Evolutionary conservation across 2,329 filamentous ascomycete species (phyloP).

Genomic region (Botrytis elliptica): DNA sequence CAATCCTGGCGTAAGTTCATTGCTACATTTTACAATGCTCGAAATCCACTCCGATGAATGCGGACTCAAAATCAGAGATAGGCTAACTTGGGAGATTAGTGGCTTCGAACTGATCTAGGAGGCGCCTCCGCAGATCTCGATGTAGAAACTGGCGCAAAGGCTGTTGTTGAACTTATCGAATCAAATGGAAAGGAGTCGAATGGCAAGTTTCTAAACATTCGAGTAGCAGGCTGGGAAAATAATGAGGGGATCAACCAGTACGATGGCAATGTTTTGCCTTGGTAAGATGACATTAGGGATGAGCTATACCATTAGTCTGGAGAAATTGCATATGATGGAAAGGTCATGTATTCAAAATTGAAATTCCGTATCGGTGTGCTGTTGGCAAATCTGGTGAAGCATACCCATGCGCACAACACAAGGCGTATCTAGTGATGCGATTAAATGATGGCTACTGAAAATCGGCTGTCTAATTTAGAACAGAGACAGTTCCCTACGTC

Average conservation of each 20-base stretch:
- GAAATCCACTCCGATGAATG: neutral
- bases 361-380: neutral
- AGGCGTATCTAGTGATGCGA: neutral
- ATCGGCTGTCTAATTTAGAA: neutral
- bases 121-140: neutral
- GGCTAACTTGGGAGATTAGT: neutral
- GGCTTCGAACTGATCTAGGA: neutral
- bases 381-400: neutral
- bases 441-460: neutral
- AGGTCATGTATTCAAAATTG: neutral
- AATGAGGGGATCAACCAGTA: neutral
- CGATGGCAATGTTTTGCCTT: neutral
- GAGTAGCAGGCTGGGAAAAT: neutral
- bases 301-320: neutral
- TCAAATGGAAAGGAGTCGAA: neutral
- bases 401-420: neutral
- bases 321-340: neutral
- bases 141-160: neutral
- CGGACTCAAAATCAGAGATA: neutral
- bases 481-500: neutral
- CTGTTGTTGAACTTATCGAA: neutral
- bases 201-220: neutral
- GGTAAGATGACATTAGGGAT: neutral
- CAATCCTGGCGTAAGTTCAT: neutral
- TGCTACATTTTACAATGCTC: neutral